Evolutionary conservation across 2,329 filamentous ascomycete species (phyloP), one percentile per base, ranked within the genome.

Genomic region (Diaporthe sp.): DNA sequence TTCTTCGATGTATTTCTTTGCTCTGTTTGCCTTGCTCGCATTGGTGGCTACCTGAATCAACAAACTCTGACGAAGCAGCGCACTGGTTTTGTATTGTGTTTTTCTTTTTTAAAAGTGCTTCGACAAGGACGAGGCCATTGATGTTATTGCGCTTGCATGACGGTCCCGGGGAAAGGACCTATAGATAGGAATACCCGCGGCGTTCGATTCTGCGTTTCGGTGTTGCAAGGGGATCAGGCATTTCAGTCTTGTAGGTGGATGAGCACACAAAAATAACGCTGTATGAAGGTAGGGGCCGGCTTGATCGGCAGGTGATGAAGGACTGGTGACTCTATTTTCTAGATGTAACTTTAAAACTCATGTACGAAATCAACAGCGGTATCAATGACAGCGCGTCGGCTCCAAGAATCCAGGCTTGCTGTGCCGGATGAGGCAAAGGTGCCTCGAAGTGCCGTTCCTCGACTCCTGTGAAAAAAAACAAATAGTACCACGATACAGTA

Each of bases 171-270:
- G 55, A 50, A 38, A 42, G 69, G 69, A 71, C 69, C 69, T 40
- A 61, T 71, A 61, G 33, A 61, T 52, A 47, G 69, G 69, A 52
- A 71, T 71, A 71, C 55, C 69, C 69, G 69, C 13, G 55, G 55
- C 55, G 55, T 71, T 61, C 42, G 45, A 67, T 67, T 52, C 22
- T 67, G 64, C 19, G 45, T 71, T 50, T 61, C 35, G 69, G 69
- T 47, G 69, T 71, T 61, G 7, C 35, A 25, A 33, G 45, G 64
- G 8, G 13, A 33, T 19, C 4, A 45, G 45, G 17, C 22, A 38
- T 52, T 28, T 17, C n/a, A 33, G 33, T 28, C n/a, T 40, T 68
- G 47, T 40, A 40, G 54, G 47, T 68, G 47, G 28, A 52, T 25
- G 42, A 66, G 25, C 19, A 28, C 19, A 28, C 30, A 50, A 38